These are phyloP conservation scores for Niveomyces coronatus DNA, from an alignment of 2,329 filamentous ascomycete genomes.

Conservation along the genomic window DNA sequence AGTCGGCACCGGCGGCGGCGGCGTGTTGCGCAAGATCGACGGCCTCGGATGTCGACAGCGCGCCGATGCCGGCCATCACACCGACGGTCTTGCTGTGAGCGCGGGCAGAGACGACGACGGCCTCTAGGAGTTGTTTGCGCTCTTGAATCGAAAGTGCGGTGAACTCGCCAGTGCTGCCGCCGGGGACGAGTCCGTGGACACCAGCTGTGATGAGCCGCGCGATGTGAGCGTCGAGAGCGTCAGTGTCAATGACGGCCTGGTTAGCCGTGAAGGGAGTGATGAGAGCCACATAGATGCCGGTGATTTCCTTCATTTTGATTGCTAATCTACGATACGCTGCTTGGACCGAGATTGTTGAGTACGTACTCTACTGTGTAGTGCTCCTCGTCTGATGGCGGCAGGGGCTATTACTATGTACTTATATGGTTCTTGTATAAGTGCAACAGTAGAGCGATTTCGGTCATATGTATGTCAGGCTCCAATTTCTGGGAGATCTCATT, in stretches of 20 bases:
- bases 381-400: too few species aligned
- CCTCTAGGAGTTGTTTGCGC: slow-evolving; percentile 31
- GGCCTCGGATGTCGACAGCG: slow-evolving; percentile 22
- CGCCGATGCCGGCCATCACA: slow-evolving; percentile 32
- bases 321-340: background rate
- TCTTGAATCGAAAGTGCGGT: slow-evolving; percentile 29
- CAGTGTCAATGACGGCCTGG: slow-evolving; percentile 23
- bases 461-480: too few species aligned
- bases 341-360: too few species aligned
- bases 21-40: slow-evolving; percentile 10
- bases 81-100: slow-evolving; percentile 27
- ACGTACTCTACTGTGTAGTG: too few species aligned
- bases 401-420: too few species aligned
- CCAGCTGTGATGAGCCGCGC: slow-evolving; percentile 20
- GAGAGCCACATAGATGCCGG: slow-evolving; percentile 34
- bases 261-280: slow-evolving; percentile 34
- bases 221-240: slow-evolving; percentile 24
- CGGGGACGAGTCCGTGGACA: slow-evolving; percentile 18
- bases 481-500: too few species aligned
- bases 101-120: slow-evolving; percentile 18
- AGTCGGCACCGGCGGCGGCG: slow-evolving; percentile 18
- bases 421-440: too few species aligned
- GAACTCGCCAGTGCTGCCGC: slow-evolving; percentile 36
- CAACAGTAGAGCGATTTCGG: too few species aligned
- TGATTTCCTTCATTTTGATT: slow-evolving; percentile 12